These are phyloP conservation scores for Exophiala dermatitidis DNA, from an alignment of 2,329 filamentous ascomycete genomes.

Conservation along the genomic window DNA sequence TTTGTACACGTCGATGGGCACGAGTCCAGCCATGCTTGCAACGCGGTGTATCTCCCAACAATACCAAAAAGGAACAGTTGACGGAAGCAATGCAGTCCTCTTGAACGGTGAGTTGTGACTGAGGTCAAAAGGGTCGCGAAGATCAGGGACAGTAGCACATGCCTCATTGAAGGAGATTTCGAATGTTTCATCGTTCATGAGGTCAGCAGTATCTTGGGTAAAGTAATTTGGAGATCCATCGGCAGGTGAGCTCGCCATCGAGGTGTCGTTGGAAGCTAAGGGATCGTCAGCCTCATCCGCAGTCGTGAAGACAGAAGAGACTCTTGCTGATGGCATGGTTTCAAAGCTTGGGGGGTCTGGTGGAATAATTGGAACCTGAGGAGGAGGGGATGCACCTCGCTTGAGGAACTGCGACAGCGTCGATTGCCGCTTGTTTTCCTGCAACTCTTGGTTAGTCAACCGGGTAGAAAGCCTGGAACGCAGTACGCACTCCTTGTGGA, in stretches of 20 bases:
- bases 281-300: not conserved
- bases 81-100: slow-evolving; percentile 3
- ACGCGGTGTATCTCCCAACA: slow-evolving; percentile 17
- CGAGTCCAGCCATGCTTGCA: not conserved
- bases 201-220: slow-evolving; percentile 15
- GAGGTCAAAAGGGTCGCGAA: slow-evolving; percentile 26
- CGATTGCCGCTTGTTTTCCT: slow-evolving; percentile 16
- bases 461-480: not conserved
- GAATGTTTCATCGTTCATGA: slow-evolving; percentile 16
- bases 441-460: not conserved
- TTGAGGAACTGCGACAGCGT: slow-evolving; percentile 4
- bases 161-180: slow-evolving; percentile 8
- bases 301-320: slow-evolving; percentile 13
- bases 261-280: slow-evolving; percentile 8
- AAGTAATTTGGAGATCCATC: slow-evolving; percentile 14
- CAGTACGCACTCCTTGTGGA: slow-evolving; percentile 8
- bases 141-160: not conserved
- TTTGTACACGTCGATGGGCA: slow-evolving; percentile 9
- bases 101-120: slow-evolving; percentile 34
- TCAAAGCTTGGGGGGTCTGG: slow-evolving; percentile 9
- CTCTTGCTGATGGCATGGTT: slow-evolving; percentile 7
- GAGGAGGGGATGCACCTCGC: not conserved
- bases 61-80: slow-evolving; percentile 11
- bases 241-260: slow-evolving; percentile 1
- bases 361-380: not conserved